Percentiles rank a stretch among this genome's conserved stretches.
phyloP scores from a whole-genome alignment of 768 basidiomycete species.

The Neoboletus magnificus region DNA sequence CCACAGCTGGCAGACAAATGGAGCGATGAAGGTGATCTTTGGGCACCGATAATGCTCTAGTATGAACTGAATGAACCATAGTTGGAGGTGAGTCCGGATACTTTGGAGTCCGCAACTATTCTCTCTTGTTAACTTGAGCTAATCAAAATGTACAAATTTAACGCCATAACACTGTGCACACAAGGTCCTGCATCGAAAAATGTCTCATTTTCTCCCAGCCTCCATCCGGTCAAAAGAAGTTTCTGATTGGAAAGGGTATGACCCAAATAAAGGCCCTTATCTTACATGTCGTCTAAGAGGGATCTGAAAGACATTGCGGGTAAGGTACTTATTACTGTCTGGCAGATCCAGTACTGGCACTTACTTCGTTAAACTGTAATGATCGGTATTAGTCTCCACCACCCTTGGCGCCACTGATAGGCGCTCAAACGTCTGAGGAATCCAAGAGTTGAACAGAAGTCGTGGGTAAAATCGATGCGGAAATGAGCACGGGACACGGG shows the following conservation, averaged over 20 bases:
- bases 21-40: background rate
- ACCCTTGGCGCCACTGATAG: background rate
- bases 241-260: background rate
- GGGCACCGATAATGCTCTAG: background rate
- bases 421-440: background rate
- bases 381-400: background rate
- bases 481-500: background rate
- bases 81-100: no score
- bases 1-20: background rate
- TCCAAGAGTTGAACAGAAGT: background rate
- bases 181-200: background rate
- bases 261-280: background rate
- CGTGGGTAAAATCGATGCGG: background rate
- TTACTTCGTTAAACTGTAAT: constrained; percentile 1
- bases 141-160: background rate
- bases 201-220: background rate
- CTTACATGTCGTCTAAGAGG: no score
- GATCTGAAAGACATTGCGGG: background rate
- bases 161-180: background rate
- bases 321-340: background rate
- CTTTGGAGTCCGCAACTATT: background rate
- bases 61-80: background rate
- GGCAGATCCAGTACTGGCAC: background rate
- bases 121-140: background rate
- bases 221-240: background rate